phyloP scores from a whole-genome alignment of 768 basidiomycete genomes.

The Neoboletus magnificus region DNA sequence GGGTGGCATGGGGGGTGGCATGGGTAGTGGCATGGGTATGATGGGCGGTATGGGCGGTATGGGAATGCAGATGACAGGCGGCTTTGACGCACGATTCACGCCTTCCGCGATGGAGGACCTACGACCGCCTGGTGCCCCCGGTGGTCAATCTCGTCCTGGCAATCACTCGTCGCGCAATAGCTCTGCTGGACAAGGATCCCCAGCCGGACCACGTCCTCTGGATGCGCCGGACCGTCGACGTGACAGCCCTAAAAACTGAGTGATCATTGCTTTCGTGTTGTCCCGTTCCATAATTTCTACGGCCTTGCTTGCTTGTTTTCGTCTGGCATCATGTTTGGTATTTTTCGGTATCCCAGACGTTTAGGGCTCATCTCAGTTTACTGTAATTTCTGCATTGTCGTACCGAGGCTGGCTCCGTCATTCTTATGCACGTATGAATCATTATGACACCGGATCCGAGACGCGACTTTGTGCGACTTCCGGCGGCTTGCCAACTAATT shows the following conservation, averaged over 20 bases:
- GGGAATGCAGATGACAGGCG: conserved; percentile 62
- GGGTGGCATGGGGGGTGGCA: conserved; percentile 44
- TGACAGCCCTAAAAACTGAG: conserved; percentile 27
- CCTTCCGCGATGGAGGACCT: conserved; percentile 32
- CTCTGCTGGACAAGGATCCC: conserved; percentile 56
- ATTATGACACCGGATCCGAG: background rate
- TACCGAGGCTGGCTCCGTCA: conserved; percentile 1
- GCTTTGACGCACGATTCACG: conserved; percentile 59
- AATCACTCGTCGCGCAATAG: conserved; percentile 44
- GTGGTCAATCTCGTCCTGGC: conserved; percentile 27
- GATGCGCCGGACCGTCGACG: conserved; percentile 27
- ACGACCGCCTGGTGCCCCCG: conserved; percentile 27
- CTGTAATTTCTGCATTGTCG: conserved; percentile 16
- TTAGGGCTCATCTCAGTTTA: conserved; percentile 14
- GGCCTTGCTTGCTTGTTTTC: conserved; percentile 13
- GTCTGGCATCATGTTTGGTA: conserved; percentile 15
- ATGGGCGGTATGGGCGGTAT: conserved; percentile 40
- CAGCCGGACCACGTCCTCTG: conserved; percentile 36
- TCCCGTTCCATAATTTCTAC: conserved; percentile 8
- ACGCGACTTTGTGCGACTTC: conserved; percentile 3
- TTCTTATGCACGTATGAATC: conserved; percentile 1
- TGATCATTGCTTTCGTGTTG: background rate
- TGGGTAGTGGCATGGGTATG: conserved; percentile 44
- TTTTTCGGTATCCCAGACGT: conserved; percentile 13
- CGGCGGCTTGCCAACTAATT: background rate